These are phyloP conservation scores for Coemansia sp. DNA, from an alignment of 192 early-diverging fungal genomes.

Conservation along the genomic window DNA sequence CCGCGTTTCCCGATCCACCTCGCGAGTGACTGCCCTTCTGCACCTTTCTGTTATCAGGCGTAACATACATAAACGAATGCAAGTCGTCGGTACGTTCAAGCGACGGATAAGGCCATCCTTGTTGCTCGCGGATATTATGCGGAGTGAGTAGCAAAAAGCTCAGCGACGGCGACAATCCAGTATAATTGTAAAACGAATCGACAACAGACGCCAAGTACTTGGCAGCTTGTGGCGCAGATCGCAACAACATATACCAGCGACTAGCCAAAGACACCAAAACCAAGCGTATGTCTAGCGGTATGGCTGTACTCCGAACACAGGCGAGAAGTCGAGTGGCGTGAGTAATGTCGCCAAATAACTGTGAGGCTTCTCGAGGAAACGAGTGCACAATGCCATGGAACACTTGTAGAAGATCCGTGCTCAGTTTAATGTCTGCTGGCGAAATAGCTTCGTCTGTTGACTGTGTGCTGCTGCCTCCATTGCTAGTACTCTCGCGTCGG, in stretches of 20 bases:
- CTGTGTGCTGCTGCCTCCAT: constrained; percentile 1
- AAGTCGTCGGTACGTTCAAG: not conserved
- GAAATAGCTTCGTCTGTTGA: not conserved
- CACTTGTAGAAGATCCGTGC: constrained; percentile 21
- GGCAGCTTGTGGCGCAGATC: not conserved
- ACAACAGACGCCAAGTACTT: constrained; percentile 22
- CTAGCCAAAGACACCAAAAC: constrained; percentile 16
- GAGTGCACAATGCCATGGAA: constrained; percentile 30
- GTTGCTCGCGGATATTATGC: constrained; percentile 6
- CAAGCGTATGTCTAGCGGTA: constrained; percentile 31
- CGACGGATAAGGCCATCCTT: constrained; percentile 26
- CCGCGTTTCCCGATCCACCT: not conserved
- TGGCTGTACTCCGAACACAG: not conserved
- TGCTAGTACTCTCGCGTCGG: constrained; percentile 1
- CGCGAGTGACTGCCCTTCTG: not conserved
- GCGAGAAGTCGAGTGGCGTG: constrained; percentile 17
- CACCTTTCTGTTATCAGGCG: not conserved
- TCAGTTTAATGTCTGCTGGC: constrained; percentile 3
- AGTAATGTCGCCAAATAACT: not conserved
- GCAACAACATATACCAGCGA: constrained; percentile 29
- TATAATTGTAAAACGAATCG: constrained; percentile 20
- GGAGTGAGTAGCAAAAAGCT: constrained; percentile 20
- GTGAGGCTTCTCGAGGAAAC: constrained; percentile 23
- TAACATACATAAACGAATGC: constrained; percentile 5
- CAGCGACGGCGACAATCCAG: constrained; percentile 10